Conservation (phyloP, 2,329 filamentous ascomycete genomes). For the Cordyceps tenuipes region DNA sequence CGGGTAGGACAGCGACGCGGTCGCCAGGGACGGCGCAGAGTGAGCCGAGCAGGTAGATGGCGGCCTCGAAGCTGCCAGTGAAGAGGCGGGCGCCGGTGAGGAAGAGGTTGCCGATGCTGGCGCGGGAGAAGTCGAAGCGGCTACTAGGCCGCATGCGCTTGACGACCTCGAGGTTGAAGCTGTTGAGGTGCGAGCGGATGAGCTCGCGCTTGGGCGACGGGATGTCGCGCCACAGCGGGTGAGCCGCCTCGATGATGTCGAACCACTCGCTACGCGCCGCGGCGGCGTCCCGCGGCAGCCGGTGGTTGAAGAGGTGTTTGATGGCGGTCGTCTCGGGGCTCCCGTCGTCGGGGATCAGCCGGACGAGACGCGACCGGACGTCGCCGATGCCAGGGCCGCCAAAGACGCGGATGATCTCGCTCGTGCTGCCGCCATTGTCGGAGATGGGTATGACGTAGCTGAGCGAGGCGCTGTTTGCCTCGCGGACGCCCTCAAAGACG, state of each 20-base stretch:
- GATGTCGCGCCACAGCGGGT: constrained; percentile 64
- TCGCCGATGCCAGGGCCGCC: constrained; percentile 67
- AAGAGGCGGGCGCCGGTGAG: constrained; percentile 81
- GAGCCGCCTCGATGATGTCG: constrained; percentile 76
- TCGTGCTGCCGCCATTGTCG: constrained; percentile 91
- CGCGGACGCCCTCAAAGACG: constrained; percentile 63
- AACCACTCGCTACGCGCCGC: constrained; percentile 76
- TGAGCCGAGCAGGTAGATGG: constrained; percentile 80
- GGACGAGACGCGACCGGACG: constrained; percentile 60
- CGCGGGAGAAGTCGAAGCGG: constrained; percentile 68
- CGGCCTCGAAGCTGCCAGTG: constrained; percentile 84
- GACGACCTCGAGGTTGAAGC: constrained; percentile 68
- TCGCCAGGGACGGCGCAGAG: constrained; percentile 71
- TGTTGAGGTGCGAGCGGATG: constrained; percentile 68
- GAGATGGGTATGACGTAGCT: constrained; percentile 91
- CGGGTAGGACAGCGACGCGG: constrained; percentile 71
- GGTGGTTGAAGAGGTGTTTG: constrained; percentile 78
- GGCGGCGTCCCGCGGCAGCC: constrained; percentile 51
- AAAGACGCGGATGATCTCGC: constrained; percentile 88
- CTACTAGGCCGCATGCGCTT: constrained; percentile 66
- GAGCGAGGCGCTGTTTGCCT: constrained; percentile 58
- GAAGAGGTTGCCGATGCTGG: constrained; percentile 72
- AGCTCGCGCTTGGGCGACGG: constrained; percentile 66
- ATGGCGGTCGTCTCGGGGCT: constrained; percentile 64
- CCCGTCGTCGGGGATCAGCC: constrained; percentile 65